Conservation (phyloP, 2,329 filamentous ascomycete species). For the Hirsutella rhossiliensis region DNA sequence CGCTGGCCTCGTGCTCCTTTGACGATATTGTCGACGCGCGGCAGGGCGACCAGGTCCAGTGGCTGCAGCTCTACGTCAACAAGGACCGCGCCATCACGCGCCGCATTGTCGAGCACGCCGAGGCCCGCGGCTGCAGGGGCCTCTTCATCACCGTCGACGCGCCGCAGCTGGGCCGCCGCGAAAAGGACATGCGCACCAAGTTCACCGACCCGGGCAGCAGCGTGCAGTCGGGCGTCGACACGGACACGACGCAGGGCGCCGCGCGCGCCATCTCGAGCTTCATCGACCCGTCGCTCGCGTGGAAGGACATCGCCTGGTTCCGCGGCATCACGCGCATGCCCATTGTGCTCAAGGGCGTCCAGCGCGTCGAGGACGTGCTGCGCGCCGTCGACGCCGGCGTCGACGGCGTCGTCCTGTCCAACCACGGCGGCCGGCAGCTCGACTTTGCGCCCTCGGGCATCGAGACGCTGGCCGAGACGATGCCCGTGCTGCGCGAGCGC, state of each 20-base stretch:
- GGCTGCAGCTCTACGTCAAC: constrained; percentile 97
- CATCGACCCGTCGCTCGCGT: constrained; percentile 87
- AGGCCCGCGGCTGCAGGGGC: constrained; percentile 81
- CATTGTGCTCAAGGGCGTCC: constrained; percentile 91
- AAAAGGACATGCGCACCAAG: constrained; percentile 97
- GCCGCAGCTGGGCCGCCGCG: constrained; percentile 82
- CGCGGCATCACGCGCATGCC: constrained; percentile 82
- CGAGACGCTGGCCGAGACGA: constrained; percentile 85
- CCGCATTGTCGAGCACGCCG: constrained; percentile 83
- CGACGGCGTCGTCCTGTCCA: constrained; percentile 85
- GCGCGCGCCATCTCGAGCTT: constrained; percentile 92
- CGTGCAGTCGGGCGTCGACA: constrained; percentile 64
- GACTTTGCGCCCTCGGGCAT: constrained; percentile 84
- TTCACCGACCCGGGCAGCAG: constrained; percentile 73
- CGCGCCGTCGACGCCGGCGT: constrained; percentile 72
- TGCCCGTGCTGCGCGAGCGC: constrained; percentile 68
- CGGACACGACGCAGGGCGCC: constrained; percentile 83
- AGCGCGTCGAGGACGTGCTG: constrained; percentile 90
- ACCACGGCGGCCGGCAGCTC: constrained; percentile 90
- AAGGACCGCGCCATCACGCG: constrained; percentile 86
- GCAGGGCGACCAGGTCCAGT: constrained; percentile 72
- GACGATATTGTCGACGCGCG: constrained; percentile 91
- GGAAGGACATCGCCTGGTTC: constrained; percentile 95
- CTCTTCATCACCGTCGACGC: constrained; percentile 98
- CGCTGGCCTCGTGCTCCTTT: constrained; percentile 90